Conservation (phyloP, 2,329 filamentous ascomycete species). For the Sclerotiophoma versabilis region DNA sequence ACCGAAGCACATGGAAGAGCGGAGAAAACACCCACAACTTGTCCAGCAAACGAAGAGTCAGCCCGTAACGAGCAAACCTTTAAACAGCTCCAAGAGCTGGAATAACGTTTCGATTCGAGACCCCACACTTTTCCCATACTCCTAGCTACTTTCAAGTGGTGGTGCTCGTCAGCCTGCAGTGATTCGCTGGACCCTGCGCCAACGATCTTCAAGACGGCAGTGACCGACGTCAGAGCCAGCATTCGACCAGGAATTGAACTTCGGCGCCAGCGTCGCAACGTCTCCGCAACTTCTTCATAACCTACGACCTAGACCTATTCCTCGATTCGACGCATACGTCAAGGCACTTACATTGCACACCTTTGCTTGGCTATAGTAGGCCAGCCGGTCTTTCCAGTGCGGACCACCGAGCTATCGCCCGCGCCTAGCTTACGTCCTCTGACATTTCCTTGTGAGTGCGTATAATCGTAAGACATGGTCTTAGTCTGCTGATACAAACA, state of each 20-base stretch:
- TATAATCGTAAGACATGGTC: background rate
- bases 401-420: slow-evolving; percentile 35
- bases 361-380: slow-evolving; percentile 27
- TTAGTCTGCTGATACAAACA: slow-evolving; percentile 12
- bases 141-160: background rate
- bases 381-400: slow-evolving; percentile 19
- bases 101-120: background rate
- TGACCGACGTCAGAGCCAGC: slow-evolving; percentile 38
- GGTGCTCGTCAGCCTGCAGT: slow-evolving; percentile 12
- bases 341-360: background rate
- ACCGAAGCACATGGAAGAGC: slow-evolving; percentile 38
- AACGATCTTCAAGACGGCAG: slow-evolving; percentile 18
- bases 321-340: background rate
- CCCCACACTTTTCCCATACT: background rate
- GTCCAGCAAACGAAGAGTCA: slow-evolving; percentile 35
- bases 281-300: background rate
- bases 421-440: slow-evolving; percentile 15
- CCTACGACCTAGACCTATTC: slow-evolving; percentile 2
- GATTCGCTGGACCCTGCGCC: slow-evolving; percentile 32
- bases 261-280: slow-evolving; percentile 28
- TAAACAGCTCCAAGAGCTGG: background rate
- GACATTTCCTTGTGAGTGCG: slow-evolving; percentile 27
- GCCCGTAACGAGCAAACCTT: background rate
- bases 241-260: slow-evolving; percentile 25
- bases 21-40: slow-evolving; percentile 27